These are phyloP conservation scores for Adansonia gregorii DNA, from an alignment of 441 rosid species.

Conservation along the genomic window DNA sequence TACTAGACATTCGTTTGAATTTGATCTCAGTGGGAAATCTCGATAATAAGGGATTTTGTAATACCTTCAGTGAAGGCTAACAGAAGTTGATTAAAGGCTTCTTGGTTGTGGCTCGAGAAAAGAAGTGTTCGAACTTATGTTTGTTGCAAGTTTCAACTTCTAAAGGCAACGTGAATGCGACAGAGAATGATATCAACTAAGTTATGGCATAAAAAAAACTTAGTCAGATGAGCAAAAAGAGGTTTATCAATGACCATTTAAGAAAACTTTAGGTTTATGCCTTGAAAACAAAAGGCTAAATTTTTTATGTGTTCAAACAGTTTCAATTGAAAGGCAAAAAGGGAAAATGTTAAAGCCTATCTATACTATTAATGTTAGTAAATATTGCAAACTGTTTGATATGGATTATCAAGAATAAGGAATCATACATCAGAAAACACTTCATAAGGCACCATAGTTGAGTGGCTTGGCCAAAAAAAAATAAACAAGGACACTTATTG, in stretches of 20 bases:
- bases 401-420: background rate
- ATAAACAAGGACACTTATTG: background rate
- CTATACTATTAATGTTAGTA: background rate
- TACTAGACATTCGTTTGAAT: background rate
- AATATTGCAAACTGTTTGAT: too few species aligned
- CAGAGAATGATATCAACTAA: too few species aligned
- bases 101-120: background rate
- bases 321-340: background rate
- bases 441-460: background rate
- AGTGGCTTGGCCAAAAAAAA: background rate
- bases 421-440: background rate
- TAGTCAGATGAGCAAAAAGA: background rate
- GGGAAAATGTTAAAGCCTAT: background rate
- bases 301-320: background rate
- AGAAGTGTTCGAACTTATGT: background rate
- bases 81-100: background rate
- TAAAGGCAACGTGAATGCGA: background rate
- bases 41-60: background rate
- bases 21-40: background rate
- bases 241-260: background rate
- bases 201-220: too few species aligned
- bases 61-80: background rate
- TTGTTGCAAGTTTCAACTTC: background rate
- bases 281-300: background rate
- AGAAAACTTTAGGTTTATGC: background rate